These are phyloP conservation scores for Dissophora globulifera DNA, from an alignment of 192 early-diverging fungal species.

Conservation along the genomic window DNA sequence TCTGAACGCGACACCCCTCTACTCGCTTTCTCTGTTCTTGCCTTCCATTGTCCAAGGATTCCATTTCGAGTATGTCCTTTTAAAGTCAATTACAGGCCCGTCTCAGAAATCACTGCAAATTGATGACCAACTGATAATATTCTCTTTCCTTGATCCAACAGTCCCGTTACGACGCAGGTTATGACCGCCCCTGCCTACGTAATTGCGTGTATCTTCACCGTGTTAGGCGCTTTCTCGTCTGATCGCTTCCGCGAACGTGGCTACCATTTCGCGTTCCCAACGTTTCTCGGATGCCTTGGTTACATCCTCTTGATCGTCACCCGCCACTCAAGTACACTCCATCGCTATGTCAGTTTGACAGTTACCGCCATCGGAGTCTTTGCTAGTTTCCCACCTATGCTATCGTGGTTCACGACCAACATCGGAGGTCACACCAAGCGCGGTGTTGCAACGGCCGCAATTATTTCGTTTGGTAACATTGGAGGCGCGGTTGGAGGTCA, in stretches of 20 bases:
- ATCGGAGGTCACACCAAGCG: slow-evolving; percentile 80
- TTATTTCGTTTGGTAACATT: slow-evolving; percentile 76
- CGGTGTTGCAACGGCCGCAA: slow-evolving; percentile 72
- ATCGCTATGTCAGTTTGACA: slow-evolving; percentile 53
- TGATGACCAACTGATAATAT: no score
- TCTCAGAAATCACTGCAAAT: no score
- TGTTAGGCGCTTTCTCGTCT: slow-evolving; percentile 30
- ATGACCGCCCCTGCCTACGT: slow-evolving; percentile 65
- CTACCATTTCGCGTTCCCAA: slow-evolving; percentile 53
- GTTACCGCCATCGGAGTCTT: slow-evolving; percentile 59
- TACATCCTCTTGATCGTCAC: slow-evolving; percentile 59
- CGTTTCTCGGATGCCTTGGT: slow-evolving; percentile 56
- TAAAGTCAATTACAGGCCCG: no score
- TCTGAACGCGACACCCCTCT: slow-evolving; percentile 70
- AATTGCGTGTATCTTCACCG: slow-evolving; percentile 55
- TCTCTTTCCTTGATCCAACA: slow-evolving; percentile 3
- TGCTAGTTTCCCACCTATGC: slow-evolving; percentile 68
- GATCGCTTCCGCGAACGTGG: slow-evolving; percentile 56
- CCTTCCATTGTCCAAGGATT: slow-evolving; percentile 77
- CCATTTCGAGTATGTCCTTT: slow-evolving; percentile 58
- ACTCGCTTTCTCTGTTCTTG: slow-evolving; percentile 74
- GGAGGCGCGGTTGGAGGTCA: slow-evolving; percentile 80
- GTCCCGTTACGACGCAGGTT: slow-evolving; percentile 54
- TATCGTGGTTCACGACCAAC: slow-evolving; percentile 72
- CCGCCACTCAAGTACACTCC: slow-evolving; percentile 26